Percentiles rank a stretch among this genome's conserved stretches.
phyloP scores from a whole-genome alignment of 140 eudicot genomes.

The Anethum foeniculum region DNA sequence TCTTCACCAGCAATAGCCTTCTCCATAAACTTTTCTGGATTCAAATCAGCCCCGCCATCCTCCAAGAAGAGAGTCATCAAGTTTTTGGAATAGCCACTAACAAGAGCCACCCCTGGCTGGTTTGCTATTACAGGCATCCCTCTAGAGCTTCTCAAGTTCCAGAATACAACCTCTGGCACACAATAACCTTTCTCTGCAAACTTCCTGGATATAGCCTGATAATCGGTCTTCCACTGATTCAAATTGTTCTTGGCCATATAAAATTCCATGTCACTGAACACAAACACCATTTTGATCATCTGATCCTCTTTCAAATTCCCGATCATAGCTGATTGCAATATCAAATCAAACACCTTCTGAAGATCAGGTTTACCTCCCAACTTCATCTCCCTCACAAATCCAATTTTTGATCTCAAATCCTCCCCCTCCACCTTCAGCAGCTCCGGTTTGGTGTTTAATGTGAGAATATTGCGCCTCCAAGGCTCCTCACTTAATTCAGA shows the following conservation, averaged over 20 bases:
- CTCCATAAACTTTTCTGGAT: constrained; percentile 19
- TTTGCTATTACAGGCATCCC: constrained; percentile 16
- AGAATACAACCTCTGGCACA: constrained; percentile 27
- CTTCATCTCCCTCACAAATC: background rate
- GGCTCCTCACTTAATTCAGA: constrained; percentile 8
- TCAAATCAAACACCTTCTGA: constrained; percentile 9
- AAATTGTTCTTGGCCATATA: too few species aligned
- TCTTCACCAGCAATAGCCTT: constrained; percentile 20
- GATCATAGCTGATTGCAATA: background rate
- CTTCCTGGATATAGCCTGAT: constrained; percentile 21
- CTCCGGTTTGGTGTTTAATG: background rate
- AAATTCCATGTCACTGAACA: constrained; percentile 12
- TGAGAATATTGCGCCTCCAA: background rate
- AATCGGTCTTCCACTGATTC: too few species aligned
- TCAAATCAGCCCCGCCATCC: constrained; percentile 9
- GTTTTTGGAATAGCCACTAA: constrained; percentile 37
- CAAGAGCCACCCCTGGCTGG: constrained; percentile 23
- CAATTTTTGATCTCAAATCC: background rate
- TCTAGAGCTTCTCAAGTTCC: constrained; percentile 23
- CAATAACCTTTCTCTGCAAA: constrained; percentile 17
- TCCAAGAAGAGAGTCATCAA: constrained; percentile 23
- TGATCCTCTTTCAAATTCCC: background rate
- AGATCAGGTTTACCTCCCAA: background rate
- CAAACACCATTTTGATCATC: constrained; percentile 1
- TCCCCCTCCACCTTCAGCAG: background rate